Conservation (phyloP, 2,329 filamentous ascomycete genomes). For the Cladophialophora exuberans region DNA sequence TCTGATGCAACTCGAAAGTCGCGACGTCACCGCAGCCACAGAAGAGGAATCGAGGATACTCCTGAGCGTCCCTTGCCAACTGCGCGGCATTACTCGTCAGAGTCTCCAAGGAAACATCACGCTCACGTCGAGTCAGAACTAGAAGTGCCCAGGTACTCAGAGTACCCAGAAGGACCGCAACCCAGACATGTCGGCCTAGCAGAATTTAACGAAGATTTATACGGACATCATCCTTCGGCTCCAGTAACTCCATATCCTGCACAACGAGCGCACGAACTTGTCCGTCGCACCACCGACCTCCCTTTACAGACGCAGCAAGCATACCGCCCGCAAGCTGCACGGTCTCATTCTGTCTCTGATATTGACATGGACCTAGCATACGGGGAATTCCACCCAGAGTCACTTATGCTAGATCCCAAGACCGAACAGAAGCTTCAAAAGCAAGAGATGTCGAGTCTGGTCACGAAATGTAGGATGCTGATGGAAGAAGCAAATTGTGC, state of each 20-base stretch:
- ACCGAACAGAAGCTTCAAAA: slow-evolving; percentile 50
- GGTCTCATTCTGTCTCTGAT: slow-evolving; percentile 32
- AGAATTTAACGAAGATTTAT: slow-evolving; percentile 32
- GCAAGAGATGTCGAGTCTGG: slow-evolving; percentile 65
- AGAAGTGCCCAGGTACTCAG: not conserved
- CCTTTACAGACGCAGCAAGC: slow-evolving; percentile 18
- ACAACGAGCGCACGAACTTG: slow-evolving; percentile 14
- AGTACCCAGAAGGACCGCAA: not conserved
- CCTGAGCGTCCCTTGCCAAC: slow-evolving; percentile 25
- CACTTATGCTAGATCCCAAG: slow-evolving; percentile 46
- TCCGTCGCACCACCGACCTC: slow-evolving; percentile 32
- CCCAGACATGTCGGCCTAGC: slow-evolving; percentile 23
- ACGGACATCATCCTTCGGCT: slow-evolving; percentile 28
- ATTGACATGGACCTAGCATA: slow-evolving; percentile 92
- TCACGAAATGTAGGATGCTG: slow-evolving; percentile 74
- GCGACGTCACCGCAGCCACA: slow-evolving; percentile 32
- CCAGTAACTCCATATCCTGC: slow-evolving; percentile 37
- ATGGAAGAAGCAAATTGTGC: slow-evolving; percentile 87
- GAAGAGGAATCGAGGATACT: slow-evolving; percentile 31
- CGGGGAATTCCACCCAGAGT: slow-evolving; percentile 74
- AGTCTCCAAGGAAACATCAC: slow-evolving; percentile 12
- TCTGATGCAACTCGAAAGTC: slow-evolving; percentile 48
- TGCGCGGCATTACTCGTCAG: slow-evolving; percentile 19
- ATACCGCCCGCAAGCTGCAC: slow-evolving; percentile 21
- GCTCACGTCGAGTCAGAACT: not conserved